Percentiles rank a stretch among this genome's conserved stretches.
Conservation (phyloP, 768 basidiomycete genomes). For the Mrakia gelida region DNA sequence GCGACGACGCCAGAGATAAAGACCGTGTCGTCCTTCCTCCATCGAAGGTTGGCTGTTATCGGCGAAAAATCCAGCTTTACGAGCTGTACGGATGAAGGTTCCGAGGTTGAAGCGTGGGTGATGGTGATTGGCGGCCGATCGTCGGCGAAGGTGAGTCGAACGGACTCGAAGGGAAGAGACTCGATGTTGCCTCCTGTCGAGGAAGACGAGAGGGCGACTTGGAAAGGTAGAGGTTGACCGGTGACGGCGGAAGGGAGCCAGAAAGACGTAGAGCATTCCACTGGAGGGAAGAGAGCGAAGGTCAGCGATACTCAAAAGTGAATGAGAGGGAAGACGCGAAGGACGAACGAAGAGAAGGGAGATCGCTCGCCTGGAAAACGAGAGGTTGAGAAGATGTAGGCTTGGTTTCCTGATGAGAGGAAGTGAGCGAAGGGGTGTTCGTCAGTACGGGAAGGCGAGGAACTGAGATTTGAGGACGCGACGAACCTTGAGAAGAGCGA, state of each 20-base stretch:
- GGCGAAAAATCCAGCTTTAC: slow-evolving; percentile 49
- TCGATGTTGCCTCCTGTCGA: slow-evolving; percentile 50
- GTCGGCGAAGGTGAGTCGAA: slow-evolving; percentile 60
- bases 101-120: slow-evolving; percentile 49
- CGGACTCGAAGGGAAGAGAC: slow-evolving; percentile 58
- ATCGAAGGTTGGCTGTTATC: slow-evolving; percentile 53
- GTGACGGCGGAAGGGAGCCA: slow-evolving; percentile 64
- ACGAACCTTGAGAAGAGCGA: background rate
- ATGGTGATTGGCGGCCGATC: slow-evolving; percentile 50
- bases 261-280: slow-evolving; percentile 59
- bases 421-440: too few relatives aligned
- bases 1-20: slow-evolving; percentile 60
- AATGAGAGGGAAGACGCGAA: slow-evolving; percentile 56
- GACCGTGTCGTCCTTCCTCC: slow-evolving; percentile 54
- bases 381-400: background rate
- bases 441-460: too few relatives aligned
- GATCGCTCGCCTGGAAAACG: background rate
- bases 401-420: background rate
- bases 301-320: slow-evolving; percentile 53
- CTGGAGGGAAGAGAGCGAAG: slow-evolving; percentile 59
- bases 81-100: slow-evolving; percentile 37
- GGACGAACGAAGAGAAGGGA: slow-evolving; percentile 31
- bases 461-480: too few relatives aligned
- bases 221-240: slow-evolving; percentile 64
- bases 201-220: slow-evolving; percentile 56